Evolutionary conservation across 495 filamentous ascomycete species (phyloP).

Genomic region (Barbatosphaeria neglecta): DNA sequence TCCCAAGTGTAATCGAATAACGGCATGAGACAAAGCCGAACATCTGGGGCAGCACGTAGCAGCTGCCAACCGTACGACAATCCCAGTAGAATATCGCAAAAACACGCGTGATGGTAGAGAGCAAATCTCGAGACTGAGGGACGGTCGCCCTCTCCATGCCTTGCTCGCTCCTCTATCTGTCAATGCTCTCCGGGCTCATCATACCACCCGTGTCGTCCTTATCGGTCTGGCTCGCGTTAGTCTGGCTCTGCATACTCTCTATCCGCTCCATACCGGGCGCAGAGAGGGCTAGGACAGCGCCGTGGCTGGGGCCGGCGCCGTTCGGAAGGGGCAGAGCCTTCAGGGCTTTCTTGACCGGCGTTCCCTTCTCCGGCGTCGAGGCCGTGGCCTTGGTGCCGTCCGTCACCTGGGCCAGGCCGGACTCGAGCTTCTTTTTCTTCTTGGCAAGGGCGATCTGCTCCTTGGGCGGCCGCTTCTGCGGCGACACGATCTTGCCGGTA

Average conservation of each 20-base stretch:
- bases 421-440: slow-evolving; percentile 60
- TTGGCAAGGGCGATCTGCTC: slow-evolving; percentile 61
- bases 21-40: too few relatives aligned
- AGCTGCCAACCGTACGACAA: too few relatives aligned
- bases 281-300: slow-evolving; percentile 8
- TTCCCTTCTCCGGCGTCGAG: slow-evolving; percentile 26
- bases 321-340: slow-evolving; percentile 12
- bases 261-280: slow-evolving; percentile 34
- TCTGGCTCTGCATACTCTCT: slow-evolving; percentile 40
- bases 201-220: slow-evolving; percentile 46
- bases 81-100: too few relatives aligned
- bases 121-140: too few relatives aligned
- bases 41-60: too few relatives aligned
- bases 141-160: not conserved
- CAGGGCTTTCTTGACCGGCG: slow-evolving; percentile 27
- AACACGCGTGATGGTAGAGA: too few relatives aligned
- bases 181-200: slow-evolving; percentile 60
- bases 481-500: slow-evolving; percentile 86
- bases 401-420: slow-evolving; percentile 28
- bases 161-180: slow-evolving; percentile 15
- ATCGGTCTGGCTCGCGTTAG: slow-evolving; percentile 39
- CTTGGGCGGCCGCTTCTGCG: slow-evolving; percentile 74
- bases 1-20: too few relatives aligned
- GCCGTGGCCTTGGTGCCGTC: slow-evolving; percentile 26
- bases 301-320: slow-evolving; percentile 12